phyloP scores from a whole-genome alignment of 2,329 filamentous ascomycete genomes.

The Cercospora sp. region DNA sequence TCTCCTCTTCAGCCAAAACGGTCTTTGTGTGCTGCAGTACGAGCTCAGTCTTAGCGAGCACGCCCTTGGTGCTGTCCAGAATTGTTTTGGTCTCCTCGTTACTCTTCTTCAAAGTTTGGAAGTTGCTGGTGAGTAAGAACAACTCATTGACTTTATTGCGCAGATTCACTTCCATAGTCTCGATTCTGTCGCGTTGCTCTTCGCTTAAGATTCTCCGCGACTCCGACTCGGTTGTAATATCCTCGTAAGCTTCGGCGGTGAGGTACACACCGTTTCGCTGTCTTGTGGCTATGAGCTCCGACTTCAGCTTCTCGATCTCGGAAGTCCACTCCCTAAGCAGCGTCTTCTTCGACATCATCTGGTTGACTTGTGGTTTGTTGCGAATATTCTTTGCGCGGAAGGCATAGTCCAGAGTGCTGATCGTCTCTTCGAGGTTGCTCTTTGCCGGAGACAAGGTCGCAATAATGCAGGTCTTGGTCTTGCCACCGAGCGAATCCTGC shows the following conservation, averaged over 20 bases:
- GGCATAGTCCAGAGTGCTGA: constrained; percentile 95
- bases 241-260: constrained; percentile 83
- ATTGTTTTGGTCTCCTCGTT: constrained; percentile 72
- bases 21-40: constrained; percentile 76
- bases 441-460: constrained; percentile 93
- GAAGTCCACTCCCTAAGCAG: constrained; percentile 83
- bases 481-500: constrained; percentile 93
- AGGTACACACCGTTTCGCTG: constrained; percentile 95
- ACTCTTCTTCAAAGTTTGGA: constrained; percentile 85
- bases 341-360: constrained; percentile 88
- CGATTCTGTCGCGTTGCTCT: constrained; percentile 88
- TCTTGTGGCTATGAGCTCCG: constrained; percentile 86
- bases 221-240: constrained; percentile 88
- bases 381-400: constrained; percentile 98
- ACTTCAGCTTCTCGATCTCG: constrained; percentile 93
- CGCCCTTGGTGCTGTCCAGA: constrained; percentile 75
- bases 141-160: constrained; percentile 93
- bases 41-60: constrained; percentile 85
- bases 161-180: constrained; percentile 85
- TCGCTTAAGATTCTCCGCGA: constrained; percentile 87
- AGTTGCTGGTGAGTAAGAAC: constrained; percentile 79
- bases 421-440: constrained; percentile 95
- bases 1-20: constrained; percentile 74
- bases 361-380: constrained; percentile 95
- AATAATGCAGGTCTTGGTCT: constrained; percentile 98